Evolutionary conservation across 2,329 filamentous ascomycete species (phyloP).

Genomic region (Diaporthe sp.): DNA sequence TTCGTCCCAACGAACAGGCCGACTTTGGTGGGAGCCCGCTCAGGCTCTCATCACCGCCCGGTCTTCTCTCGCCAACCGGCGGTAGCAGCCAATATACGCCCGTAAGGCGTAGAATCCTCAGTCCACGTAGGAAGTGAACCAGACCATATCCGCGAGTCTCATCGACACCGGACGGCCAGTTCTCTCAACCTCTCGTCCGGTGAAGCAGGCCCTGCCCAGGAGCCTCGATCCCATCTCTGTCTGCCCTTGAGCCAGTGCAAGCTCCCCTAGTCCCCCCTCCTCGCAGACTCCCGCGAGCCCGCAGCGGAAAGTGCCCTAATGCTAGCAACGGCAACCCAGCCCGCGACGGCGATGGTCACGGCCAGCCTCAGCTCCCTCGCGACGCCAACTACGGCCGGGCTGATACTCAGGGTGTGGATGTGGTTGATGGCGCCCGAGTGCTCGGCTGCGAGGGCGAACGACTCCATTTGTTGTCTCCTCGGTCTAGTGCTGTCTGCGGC

Average conservation of each 20-base stretch:
- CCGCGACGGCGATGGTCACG: constrained; percentile 33
- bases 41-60: background rate
- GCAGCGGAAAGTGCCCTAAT: constrained; percentile 44
- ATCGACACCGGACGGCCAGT: background rate
- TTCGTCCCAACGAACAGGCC: background rate
- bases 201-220: background rate
- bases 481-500: background rate
- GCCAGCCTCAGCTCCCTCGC: constrained; percentile 47
- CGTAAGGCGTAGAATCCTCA: background rate
- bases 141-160: background rate
- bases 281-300: background rate
- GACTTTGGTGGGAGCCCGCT: background rate
- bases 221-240: background rate
- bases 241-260: background rate
- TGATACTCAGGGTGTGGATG: constrained; percentile 50
- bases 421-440: constrained; percentile 54
- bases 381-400: constrained; percentile 46
- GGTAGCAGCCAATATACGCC: background rate
- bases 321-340: constrained; percentile 51
- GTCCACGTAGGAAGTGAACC: no score
- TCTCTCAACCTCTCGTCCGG: background rate
- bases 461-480: constrained; percentile 48
- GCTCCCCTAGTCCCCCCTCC: background rate
- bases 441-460: constrained; percentile 51
- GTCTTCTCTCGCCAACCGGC: background rate